Base-by-base conservation (phyloP, 2,329 filamentous ascomycete species). In the Neofusicoccum umdonicola region DNA sequence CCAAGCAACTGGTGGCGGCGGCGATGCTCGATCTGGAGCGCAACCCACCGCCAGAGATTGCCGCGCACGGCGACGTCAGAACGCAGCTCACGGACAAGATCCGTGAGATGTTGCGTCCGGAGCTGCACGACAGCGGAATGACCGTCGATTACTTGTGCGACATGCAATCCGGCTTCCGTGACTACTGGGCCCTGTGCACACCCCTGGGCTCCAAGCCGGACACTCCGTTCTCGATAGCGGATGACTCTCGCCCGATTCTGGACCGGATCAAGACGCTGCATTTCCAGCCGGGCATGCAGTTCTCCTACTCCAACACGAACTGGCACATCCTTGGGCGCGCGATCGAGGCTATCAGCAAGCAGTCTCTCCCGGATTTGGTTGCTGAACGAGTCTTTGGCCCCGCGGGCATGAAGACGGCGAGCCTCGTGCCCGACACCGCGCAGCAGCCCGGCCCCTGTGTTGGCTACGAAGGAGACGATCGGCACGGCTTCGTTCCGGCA, bases 1-100 rank as follows among this genome's bases (percentile, higher is more conserved):
- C 79, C 2, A 82, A 82, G 67, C 80, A 82, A 61, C 78, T 81
- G 69, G 68, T 80, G 1, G 81, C 79, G 62, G 71, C 76, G 4
- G 66, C 77, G 3, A 65, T 81, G 54, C 67, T 73, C 3, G 76
- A 77, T 44, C 67, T 81, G 6, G 67, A 77, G 75, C 74, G 1
- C 74, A 27, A 12, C 3, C 31, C 35, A 3, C 27, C 50, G 27
- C 13, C 50, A 3, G 27, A 15, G 15, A n/a, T 35, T 3, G 13
- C 27, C 27, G 27, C 11, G 11, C 2, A 3, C 7, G 50, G 35
- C 31, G 5, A n/a, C 35, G 1, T 31, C 27, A 31, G 27, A 31
- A 31, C 4, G 27, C 27, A 31, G 27, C 17, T 58, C 7, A 44
- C 54, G 6, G 39, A 44, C 17, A 19, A 9, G n/a, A 22, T 48